Conservation (phyloP, 148 eudicot genomes). For the Vaccinium myrtillus region DNA sequence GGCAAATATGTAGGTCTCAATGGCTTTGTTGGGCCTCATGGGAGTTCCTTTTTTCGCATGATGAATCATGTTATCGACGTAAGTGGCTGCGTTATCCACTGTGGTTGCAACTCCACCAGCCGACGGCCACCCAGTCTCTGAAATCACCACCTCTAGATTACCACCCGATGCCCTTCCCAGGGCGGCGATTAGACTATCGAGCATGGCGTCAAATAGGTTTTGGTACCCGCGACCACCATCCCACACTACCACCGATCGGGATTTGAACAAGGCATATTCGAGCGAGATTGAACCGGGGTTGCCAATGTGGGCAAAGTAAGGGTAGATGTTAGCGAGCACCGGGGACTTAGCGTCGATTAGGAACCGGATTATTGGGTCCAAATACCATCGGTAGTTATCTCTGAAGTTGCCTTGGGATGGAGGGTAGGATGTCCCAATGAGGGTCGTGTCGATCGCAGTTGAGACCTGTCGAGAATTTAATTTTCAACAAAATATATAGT, state of each 20-base stretch:
- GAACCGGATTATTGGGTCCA: slow-evolving; percentile 1
- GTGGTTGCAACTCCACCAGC: not conserved
- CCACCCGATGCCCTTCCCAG: slow-evolving; percentile 9
- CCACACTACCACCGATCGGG: not conserved
- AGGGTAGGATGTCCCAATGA: not conserved
- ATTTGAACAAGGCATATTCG: not conserved
- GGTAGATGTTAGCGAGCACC: not conserved
- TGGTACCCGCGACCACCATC: slow-evolving; percentile 1
- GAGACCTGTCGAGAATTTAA: slow-evolving; percentile 3
- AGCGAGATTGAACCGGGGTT: not conserved
- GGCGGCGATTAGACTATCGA: not conserved
- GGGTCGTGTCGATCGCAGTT: slow-evolving; percentile 5
- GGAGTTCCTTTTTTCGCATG: slow-evolving; percentile 9
- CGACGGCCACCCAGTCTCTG: slow-evolving; percentile 11
- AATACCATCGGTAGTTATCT: not conserved
- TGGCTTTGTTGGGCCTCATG: slow-evolving; percentile 13
- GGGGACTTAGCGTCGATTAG: not conserved
- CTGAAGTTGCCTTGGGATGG: slow-evolving; percentile 10
- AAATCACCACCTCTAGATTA: not conserved
- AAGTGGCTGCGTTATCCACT: not conserved
- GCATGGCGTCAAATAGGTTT: slow-evolving; percentile 12
- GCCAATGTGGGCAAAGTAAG: not conserved
- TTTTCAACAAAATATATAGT: too few relatives aligned
- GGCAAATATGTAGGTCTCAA: slow-evolving; percentile 13
- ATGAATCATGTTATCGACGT: not conserved